phyloP scores from a whole-genome alignment of 495 filamentous ascomycete genomes.

The Ascobolus immersus region DNA sequence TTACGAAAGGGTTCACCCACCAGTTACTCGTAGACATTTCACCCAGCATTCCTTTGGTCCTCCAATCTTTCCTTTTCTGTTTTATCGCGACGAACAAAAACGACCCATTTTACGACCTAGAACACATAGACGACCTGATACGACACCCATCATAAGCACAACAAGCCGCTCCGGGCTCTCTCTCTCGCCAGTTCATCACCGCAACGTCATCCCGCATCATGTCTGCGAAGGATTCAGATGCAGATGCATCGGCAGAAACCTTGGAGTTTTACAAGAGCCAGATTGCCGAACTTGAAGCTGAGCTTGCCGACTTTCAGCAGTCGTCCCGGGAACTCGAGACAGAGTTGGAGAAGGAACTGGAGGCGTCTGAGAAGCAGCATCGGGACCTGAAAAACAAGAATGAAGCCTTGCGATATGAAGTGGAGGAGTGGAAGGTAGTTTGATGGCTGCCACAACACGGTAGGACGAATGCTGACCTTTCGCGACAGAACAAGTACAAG shows the following conservation, averaged over 20 bases:
- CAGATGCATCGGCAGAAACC: slow-evolving; percentile 26
- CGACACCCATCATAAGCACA: too few species aligned
- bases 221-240: slow-evolving; percentile 2
- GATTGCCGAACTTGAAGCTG: slow-evolving; percentile 75
- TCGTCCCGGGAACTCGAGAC: slow-evolving; percentile 83
- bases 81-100: too few species aligned
- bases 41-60: too few species aligned
- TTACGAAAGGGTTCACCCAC: too few species aligned
- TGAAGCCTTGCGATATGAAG: slow-evolving; percentile 60
- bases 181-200: too few species aligned
- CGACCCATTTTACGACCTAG: too few species aligned
- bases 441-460: neutral
- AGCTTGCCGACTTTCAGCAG: slow-evolving; percentile 80
- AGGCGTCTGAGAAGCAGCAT: slow-evolving; percentile 83
- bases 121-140: too few species aligned
- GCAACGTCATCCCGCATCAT: too few species aligned
- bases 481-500: slow-evolving; percentile 66
- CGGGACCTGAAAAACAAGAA: slow-evolving; percentile 61
- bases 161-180: too few species aligned
- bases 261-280: slow-evolving; percentile 84
- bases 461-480: slow-evolving; percentile 1
- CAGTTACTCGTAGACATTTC: too few species aligned
- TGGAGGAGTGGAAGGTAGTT: slow-evolving; percentile 93
- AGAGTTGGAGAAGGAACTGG: slow-evolving; percentile 88
- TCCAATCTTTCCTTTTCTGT: too few species aligned